These are phyloP conservation scores for Clohesyomyces aquaticus DNA, from an alignment of 495 filamentous ascomycete genomes.

Conservation along the genomic window DNA sequence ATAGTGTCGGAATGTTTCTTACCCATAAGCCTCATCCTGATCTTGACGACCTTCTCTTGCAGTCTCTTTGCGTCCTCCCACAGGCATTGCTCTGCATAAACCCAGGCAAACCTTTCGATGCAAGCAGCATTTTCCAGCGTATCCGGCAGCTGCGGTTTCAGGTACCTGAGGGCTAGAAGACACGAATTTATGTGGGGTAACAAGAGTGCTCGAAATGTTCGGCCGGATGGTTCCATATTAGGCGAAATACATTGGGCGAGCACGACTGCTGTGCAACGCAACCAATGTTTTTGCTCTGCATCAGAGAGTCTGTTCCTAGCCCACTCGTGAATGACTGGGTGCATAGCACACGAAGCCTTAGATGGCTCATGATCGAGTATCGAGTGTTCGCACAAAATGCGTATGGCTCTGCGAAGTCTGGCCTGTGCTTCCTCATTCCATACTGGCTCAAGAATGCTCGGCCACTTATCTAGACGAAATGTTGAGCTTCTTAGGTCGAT, in stretches of 20 bases:
- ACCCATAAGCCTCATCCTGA: constrained; percentile 27
- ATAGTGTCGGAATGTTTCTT: constrained; percentile 28
- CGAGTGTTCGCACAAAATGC: constrained; percentile 37
- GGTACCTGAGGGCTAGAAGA: background rate
- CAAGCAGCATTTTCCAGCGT: background rate
- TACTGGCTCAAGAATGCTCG: constrained; percentile 20
- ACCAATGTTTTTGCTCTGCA: constrained; percentile 37
- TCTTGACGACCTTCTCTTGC: constrained; percentile 24
- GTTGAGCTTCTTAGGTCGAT: constrained; percentile 3
- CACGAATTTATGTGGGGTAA: constrained; percentile 32
- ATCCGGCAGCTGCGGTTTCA: background rate
- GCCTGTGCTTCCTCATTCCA: constrained; percentile 29
- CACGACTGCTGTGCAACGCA: constrained; percentile 21
- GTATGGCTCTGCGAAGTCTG: constrained; percentile 37
- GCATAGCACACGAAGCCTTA: constrained; percentile 46
- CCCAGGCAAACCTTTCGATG: constrained; percentile 22
- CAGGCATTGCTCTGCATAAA: constrained; percentile 30
- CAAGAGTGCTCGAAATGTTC: constrained; percentile 41
- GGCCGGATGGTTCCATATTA: constrained; percentile 47
- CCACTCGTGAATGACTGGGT: constrained; percentile 51
- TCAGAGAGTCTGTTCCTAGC: constrained; percentile 44
- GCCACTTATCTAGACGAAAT: background rate
- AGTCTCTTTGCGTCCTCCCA: constrained; percentile 31
- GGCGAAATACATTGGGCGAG: constrained; percentile 37
- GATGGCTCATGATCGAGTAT: constrained; percentile 38